Percentiles rank a stretch among this genome's conserved stretches.
These are phyloP conservation scores for Paecilomyces niveus DNA, from an alignment of 2,329 filamentous ascomycete genomes.

Conservation along the genomic window DNA sequence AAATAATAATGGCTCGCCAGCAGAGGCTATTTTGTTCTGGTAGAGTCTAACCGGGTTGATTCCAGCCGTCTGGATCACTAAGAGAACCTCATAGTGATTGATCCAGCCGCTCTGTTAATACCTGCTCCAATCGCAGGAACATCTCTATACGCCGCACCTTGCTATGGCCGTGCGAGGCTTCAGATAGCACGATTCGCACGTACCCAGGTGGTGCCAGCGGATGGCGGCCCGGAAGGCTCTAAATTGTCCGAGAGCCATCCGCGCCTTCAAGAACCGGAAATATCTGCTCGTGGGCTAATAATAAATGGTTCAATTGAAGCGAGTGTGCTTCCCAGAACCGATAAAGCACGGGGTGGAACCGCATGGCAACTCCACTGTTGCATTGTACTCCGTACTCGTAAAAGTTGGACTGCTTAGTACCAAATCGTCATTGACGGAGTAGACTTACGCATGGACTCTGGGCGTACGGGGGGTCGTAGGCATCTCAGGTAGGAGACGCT, in stretches of 20 bases:
- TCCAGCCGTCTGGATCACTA: not conserved
- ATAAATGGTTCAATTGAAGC: not conserved
- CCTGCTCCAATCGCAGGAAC: not conserved
- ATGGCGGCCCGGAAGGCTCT: not conserved
- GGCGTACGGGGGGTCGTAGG: no score
- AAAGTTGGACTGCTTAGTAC: not conserved
- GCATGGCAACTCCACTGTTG: not conserved
- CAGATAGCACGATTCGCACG: not conserved
- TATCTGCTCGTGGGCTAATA: not conserved
- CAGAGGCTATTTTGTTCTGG: not conserved
- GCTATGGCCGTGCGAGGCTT: not conserved
- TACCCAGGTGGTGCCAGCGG: not conserved
- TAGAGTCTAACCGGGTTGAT: not conserved
- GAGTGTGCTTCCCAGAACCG: not conserved
- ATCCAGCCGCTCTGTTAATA: not conserved
- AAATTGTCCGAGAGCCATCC: not conserved
- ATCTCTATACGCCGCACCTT: not conserved
- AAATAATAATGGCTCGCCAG: not conserved
- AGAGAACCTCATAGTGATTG: not conserved
- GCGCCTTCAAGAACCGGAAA: not conserved
- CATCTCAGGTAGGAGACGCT: no score
- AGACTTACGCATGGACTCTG: not conserved
- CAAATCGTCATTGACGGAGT: not conserved
- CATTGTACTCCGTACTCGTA: not conserved
- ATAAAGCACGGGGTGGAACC: not conserved